phyloP scores from a whole-genome alignment of 2,329 filamentous ascomycete species.

The Exophiala spinifera region DNA sequence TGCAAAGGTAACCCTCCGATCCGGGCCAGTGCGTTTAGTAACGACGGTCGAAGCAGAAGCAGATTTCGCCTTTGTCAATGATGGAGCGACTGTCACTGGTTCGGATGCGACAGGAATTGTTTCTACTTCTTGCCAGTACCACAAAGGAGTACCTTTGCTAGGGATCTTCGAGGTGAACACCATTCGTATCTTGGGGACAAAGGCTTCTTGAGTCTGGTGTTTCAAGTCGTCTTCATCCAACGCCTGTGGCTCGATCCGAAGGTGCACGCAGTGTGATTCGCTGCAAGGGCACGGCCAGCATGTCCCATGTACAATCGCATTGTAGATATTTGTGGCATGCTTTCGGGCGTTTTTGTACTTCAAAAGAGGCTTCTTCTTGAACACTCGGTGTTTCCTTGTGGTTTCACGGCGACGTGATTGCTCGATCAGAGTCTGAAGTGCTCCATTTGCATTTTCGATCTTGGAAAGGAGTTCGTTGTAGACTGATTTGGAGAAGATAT shows the following conservation, averaged over 20 bases:
- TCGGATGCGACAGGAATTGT: background rate
- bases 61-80: background rate
- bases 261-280: background rate
- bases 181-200: background rate
- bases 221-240: background rate
- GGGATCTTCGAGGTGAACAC: background rate
- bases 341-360: background rate
- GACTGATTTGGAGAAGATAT: background rate
- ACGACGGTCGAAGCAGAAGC: background rate
- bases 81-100: background rate
- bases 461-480: background rate
- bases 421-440: background rate
- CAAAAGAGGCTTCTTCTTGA: background rate
- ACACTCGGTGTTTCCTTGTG: background rate
- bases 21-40: no score
- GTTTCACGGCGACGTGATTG: background rate
- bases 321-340: conserved; percentile 1
- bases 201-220: background rate
- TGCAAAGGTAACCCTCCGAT: no score
- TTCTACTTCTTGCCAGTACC: background rate
- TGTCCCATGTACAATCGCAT: background rate
- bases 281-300: conserved; percentile 1
- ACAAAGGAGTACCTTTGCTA: background rate
- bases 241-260: background rate
- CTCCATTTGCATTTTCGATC: background rate